These are phyloP conservation scores for Pythium dissimile DNA, from an alignment of 352 stramenopile species.

Conservation along the genomic window DNA sequence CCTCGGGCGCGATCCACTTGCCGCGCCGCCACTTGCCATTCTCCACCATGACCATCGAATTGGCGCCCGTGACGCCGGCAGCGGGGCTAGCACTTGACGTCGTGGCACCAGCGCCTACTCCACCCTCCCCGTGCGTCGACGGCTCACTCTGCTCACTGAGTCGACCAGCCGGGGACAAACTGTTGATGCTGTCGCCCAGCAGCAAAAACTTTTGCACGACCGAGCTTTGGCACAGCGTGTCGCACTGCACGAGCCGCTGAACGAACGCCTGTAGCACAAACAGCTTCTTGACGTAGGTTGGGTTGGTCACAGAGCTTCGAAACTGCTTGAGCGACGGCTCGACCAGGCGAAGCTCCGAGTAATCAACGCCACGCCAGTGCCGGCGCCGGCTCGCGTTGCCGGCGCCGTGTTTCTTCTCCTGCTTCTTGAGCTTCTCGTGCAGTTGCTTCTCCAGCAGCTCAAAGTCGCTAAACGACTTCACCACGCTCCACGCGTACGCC, in stretches of 20 bases:
- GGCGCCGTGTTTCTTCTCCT: constrained; percentile 61
- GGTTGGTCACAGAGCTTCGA: neutral
- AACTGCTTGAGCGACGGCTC: constrained; percentile 49
- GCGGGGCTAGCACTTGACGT: neutral
- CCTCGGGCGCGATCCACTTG: constrained; percentile 68
- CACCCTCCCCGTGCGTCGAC: neutral
- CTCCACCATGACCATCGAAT: constrained; percentile 53
- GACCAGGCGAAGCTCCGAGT: constrained; percentile 48
- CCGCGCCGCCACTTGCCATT: constrained; percentile 32
- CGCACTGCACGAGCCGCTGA: constrained; percentile 61
- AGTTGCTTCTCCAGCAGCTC: constrained; percentile 66
- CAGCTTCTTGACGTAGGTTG: constrained; percentile 64
- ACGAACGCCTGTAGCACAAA: constrained; percentile 66
- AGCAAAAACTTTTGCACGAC: constrained; percentile 72
- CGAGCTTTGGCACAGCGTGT: constrained; percentile 74
- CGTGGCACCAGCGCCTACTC: neutral
- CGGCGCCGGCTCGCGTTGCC: constrained; percentile 25
- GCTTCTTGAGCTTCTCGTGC: constrained; percentile 57
- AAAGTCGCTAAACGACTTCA: constrained; percentile 73
- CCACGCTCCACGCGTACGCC: constrained; percentile 57
- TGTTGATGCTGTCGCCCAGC: constrained; percentile 23
- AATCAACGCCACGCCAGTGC: constrained; percentile 75
- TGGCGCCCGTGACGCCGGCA: neutral
- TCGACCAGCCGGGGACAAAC: neutral
- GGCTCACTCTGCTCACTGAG: neutral